Evolutionary conservation across 2,329 filamentous ascomycete genomes (phyloP).

Genomic region (Colletotrichum sp.): DNA sequence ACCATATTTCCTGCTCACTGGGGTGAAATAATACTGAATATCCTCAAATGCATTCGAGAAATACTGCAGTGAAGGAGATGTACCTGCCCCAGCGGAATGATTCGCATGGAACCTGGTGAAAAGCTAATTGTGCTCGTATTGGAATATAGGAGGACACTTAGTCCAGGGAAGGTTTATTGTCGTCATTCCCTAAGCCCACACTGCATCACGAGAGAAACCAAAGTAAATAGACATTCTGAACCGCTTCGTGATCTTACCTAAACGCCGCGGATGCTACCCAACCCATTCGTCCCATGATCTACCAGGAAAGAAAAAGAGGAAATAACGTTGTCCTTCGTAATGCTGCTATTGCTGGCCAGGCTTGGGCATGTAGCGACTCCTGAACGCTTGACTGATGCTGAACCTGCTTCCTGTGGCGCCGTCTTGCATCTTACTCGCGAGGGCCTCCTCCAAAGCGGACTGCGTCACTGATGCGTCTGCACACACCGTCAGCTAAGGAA

Average conservation of each 20-base stretch:
- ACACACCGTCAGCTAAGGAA: background rate
- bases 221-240: background rate
- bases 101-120: background rate
- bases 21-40: background rate
- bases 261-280: conserved; percentile 17
- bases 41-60: background rate
- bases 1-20: background rate
- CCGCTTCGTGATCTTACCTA: conserved; percentile 16
- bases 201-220: background rate
- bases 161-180: background rate
- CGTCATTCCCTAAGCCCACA: background rate
- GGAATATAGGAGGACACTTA: background rate
- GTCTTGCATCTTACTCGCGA: conserved; percentile 74
- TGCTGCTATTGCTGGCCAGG: conserved; percentile 17
- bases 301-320: background rate
- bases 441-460: conserved; percentile 78
- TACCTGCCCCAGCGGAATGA: background rate
- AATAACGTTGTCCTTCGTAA: background rate
- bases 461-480: conserved; percentile 81
- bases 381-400: conserved; percentile 72
- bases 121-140: background rate
- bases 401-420: conserved; percentile 65
- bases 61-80: background rate
- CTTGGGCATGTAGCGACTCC: conserved; percentile 62
- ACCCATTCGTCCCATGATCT: background rate